Conservation (phyloP, 1,284 basidiomycete species). For the Ceratobasidium papillatum region DNA sequence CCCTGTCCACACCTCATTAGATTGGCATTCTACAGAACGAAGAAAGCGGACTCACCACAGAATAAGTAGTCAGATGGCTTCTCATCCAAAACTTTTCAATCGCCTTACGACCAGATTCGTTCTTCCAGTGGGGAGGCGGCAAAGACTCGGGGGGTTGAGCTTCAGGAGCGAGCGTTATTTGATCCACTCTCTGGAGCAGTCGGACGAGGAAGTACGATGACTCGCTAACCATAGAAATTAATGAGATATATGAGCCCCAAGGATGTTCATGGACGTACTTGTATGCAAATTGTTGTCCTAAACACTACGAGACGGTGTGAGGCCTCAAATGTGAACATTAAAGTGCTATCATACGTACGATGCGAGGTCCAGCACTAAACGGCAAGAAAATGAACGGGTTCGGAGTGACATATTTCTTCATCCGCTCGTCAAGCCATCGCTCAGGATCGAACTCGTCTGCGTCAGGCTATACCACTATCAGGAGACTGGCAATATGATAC, state of each 20-base stretch:
- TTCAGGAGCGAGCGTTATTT: slow-evolving; percentile 58
- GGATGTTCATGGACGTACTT: slow-evolving; percentile 45
- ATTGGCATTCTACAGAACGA: neutral
- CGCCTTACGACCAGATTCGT: slow-evolving; percentile 51
- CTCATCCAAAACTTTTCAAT: slow-evolving; percentile 55
- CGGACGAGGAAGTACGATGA: slow-evolving; percentile 57
- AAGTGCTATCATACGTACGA: slow-evolving; percentile 48
- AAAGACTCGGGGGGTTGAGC: slow-evolving; percentile 54
- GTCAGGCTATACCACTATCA: slow-evolving; percentile 31
- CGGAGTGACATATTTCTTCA: slow-evolving; percentile 60
- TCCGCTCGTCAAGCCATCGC: slow-evolving; percentile 64
- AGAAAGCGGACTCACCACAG: slow-evolving; percentile 50
- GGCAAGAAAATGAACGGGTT: slow-evolving; percentile 70
- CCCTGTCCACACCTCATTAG: neutral
- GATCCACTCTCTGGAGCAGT: slow-evolving; percentile 59
- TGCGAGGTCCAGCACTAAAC: slow-evolving; percentile 61
- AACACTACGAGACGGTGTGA: slow-evolving; percentile 51
- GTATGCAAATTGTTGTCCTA: slow-evolving; percentile 63
- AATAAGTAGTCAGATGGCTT: slow-evolving; percentile 57
- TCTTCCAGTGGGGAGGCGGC: slow-evolving; percentile 53
- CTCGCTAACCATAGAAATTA: slow-evolving; percentile 50
- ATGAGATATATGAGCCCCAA: slow-evolving; percentile 53
- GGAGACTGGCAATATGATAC: neutral
- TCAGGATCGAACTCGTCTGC: slow-evolving; percentile 68
- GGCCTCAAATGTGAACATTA: too few species aligned